phyloP scores from a whole-genome alignment of 2,329 filamentous ascomycete genomes.

The Celoporthe dispersa region DNA sequence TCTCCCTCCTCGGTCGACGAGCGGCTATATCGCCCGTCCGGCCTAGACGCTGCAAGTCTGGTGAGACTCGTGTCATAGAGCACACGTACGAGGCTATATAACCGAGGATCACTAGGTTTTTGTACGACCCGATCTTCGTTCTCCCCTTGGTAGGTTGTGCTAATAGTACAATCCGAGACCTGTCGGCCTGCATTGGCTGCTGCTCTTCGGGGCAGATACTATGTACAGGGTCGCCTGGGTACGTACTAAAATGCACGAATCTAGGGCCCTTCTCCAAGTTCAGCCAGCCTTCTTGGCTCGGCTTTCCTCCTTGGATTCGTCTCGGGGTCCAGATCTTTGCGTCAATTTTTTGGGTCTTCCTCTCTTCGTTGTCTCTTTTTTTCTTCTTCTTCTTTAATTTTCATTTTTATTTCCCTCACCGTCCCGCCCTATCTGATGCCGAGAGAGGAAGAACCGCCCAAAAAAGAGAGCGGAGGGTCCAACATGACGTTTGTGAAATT shows the following conservation, averaged over 20 bases:
- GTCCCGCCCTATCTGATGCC: not conserved
- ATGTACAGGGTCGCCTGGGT: not conserved
- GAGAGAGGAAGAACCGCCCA: not conserved
- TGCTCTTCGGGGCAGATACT: not conserved
- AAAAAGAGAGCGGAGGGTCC: not conserved
- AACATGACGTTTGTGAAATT: not conserved
- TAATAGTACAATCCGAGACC: not conserved
- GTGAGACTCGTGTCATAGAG: not conserved
- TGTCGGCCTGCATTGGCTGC: not conserved
- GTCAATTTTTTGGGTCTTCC: not conserved
- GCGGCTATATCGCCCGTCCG: constrained; percentile 15
- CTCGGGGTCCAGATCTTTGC: not conserved
- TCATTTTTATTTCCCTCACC: not conserved
- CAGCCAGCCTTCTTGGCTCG: not conserved
- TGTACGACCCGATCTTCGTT: not conserved
- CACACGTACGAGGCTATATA: constrained; percentile 1
- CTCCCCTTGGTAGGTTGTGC: not conserved
- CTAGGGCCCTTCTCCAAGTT: not conserved
- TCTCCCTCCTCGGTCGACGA: constrained; percentile 7
- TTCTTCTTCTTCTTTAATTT: no score
- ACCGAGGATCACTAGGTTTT: not conserved
- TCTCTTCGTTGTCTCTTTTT: not conserved
- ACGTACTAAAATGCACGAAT: not conserved
- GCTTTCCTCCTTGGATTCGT: not conserved
- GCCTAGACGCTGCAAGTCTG: not conserved